phyloP scores from a whole-genome alignment of 805 yeast genomes.

The Ogataea populi-albae region DNA sequence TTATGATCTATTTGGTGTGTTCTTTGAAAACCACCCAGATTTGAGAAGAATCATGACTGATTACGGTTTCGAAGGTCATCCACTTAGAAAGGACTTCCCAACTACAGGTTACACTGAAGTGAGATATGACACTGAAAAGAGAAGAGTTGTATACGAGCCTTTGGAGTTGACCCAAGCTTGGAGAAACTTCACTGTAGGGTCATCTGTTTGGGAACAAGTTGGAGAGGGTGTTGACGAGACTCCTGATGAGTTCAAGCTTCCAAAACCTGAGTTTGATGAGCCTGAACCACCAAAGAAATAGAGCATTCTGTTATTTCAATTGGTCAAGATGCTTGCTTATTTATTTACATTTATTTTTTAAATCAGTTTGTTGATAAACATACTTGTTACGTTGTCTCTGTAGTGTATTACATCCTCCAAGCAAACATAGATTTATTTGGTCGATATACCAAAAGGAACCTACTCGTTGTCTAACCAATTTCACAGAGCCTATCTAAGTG shows the following conservation, averaged over 20 bases:
- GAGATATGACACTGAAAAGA: slow-evolving; percentile 86
- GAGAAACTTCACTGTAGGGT: slow-evolving; percentile 85
- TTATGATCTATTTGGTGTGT: slow-evolving; percentile 82
- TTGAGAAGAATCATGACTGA: slow-evolving; percentile 87
- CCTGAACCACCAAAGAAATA: slow-evolving; percentile 36
- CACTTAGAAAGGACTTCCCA: slow-evolving; percentile 89
- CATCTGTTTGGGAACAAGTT: slow-evolving; percentile 89
- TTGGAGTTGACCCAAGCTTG: slow-evolving; percentile 89
- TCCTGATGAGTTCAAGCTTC: slow-evolving; percentile 78
- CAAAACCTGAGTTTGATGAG: slow-evolving; percentile 70
- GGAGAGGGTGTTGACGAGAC: slow-evolving; percentile 82
- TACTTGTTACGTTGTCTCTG: neutral
- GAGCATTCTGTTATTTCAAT: slow-evolving; percentile 1
- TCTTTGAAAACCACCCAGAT: slow-evolving; percentile 88
- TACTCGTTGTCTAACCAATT: too few relatives aligned
- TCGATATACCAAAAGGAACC: too few relatives aligned
- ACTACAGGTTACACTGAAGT: slow-evolving; percentile 90
- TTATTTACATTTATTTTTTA: slow-evolving; percentile 14
- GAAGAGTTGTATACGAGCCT: slow-evolving; percentile 86
- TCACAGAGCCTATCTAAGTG: slow-evolving; percentile 19
- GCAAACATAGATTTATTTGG: too few relatives aligned
- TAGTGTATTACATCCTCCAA: neutral
- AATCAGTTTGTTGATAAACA: slow-evolving; percentile 9
- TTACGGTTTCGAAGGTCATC: slow-evolving; percentile 91
- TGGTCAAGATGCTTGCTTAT: slow-evolving; percentile 20